Conservation (phyloP, 352 stramenopile species). For the Globisporangium iwayamae region DNA sequence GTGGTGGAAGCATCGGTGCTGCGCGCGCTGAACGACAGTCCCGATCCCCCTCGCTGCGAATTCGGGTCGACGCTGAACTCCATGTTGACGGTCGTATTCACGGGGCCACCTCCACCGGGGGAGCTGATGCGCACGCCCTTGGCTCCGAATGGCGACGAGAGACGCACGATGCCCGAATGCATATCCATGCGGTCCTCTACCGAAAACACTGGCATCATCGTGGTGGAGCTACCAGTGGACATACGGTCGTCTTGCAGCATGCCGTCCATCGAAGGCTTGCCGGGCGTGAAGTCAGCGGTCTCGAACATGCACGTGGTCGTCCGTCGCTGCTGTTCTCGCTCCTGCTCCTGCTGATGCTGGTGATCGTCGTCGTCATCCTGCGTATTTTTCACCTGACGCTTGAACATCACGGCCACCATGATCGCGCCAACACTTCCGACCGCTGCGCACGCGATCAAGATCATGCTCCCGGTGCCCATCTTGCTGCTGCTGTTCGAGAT, state of each 20-base stretch:
- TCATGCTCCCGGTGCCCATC: background rate
- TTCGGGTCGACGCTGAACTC: constrained; percentile 13
- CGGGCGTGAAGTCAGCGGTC: constrained; percentile 14
- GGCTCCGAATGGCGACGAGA: constrained; percentile 17
- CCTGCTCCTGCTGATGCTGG: background rate
- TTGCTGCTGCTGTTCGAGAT: background rate
- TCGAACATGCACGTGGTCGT: constrained; percentile 17
- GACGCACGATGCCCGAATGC: constrained; percentile 8
- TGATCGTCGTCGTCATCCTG: constrained; percentile 9
- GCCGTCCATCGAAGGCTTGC: constrained; percentile 9
- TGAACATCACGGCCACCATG: constrained; percentile 14
- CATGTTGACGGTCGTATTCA: constrained; percentile 6
- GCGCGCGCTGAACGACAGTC: background rate
- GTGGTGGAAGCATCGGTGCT: background rate
- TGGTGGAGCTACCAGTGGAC: constrained; percentile 11
- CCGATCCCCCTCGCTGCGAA: background rate
- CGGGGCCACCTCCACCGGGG: background rate
- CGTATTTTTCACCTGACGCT: background rate
- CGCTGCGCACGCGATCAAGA: background rate
- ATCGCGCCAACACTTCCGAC: constrained; percentile 9
- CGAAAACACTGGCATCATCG: constrained; percentile 16
- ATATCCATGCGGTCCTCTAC: constrained; percentile 8
- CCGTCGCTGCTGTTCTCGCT: constrained; percentile 6
- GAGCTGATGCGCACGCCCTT: constrained; percentile 15
- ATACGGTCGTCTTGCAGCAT: constrained; percentile 16